Percentiles rank a stretch among this genome's conserved stretches.
phyloP scores from a whole-genome alignment of 179 eudicot genomes.

The Sideroxylon spinosum region DNA sequence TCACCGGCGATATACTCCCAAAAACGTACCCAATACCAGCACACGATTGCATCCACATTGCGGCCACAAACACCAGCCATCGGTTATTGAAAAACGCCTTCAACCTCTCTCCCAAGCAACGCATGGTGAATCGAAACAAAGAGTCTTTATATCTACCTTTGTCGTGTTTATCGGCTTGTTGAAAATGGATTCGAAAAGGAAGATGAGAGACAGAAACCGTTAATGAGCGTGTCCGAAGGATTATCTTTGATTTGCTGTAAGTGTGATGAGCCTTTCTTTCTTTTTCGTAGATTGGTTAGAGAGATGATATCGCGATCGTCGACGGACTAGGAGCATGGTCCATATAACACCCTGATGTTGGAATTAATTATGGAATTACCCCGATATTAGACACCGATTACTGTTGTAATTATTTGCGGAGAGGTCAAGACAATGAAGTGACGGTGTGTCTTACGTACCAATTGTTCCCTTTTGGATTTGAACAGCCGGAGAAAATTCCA shows the following conservation, averaged over 20 bases:
- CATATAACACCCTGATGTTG: not conserved
- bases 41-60: conserved; percentile 92
- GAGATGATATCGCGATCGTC: not conserved
- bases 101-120: conserved; percentile 14
- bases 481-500: no score
- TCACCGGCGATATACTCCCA: conserved; percentile 82
- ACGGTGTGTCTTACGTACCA: no score
- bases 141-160: not conserved
- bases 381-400: not conserved
- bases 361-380: not conserved
- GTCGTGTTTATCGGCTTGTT: not conserved
- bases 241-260: not conserved
- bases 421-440: no score
- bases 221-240: no score
- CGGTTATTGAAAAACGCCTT: conserved; percentile 55
- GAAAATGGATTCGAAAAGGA: not conserved
- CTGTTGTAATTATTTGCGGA: no score
- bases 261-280: not conserved
- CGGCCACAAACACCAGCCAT: conserved; percentile 96
- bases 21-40: conserved; percentile 87
- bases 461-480: no score
- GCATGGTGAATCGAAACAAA: conserved; percentile 25
- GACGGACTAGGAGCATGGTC: not conserved
- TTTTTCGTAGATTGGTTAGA: not conserved
- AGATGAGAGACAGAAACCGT: not conserved